Evolutionary conservation across 345 rosid species (phyloP).

Genomic region (Erucastrum elatum): DNA sequence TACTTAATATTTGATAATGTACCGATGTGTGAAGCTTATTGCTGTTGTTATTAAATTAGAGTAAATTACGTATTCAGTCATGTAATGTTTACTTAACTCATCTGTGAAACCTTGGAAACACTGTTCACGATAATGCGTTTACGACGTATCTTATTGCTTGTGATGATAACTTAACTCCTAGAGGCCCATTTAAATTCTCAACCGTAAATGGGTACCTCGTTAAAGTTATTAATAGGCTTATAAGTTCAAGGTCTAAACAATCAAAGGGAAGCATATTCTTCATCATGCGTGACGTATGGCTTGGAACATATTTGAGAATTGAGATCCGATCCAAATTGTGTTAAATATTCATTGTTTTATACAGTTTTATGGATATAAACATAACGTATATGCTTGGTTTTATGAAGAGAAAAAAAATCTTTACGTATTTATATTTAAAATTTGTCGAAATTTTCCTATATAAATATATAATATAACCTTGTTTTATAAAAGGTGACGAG

Average conservation of each 20-base stretch:
- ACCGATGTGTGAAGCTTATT: no score
- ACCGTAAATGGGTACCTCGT: no score
- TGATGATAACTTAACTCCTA: no score
- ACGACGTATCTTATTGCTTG: no score
- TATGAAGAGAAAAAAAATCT: not conserved
- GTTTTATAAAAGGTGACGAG: not conserved
- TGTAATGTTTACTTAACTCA: no score
- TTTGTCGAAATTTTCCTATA: not conserved
- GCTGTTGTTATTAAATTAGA: no score
- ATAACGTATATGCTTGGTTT: not conserved
- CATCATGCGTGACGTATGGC: not conserved
- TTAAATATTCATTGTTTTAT: not conserved
- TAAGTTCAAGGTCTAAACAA: not conserved
- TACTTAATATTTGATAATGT: not conserved
- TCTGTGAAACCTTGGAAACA: no score
- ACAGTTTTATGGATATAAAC: not conserved
- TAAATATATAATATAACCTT: not conserved
- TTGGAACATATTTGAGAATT: not conserved
- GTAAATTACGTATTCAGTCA: no score
- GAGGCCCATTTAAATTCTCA: no score
- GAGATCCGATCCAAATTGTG: not conserved
- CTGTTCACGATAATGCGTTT: no score
- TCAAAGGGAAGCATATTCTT: not conserved
- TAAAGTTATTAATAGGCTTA: not conserved
- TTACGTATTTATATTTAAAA: not conserved